These are phyloP conservation scores for Suillus variegatus DNA, from an alignment of 768 basidiomycete species.

Conservation along the genomic window DNA sequence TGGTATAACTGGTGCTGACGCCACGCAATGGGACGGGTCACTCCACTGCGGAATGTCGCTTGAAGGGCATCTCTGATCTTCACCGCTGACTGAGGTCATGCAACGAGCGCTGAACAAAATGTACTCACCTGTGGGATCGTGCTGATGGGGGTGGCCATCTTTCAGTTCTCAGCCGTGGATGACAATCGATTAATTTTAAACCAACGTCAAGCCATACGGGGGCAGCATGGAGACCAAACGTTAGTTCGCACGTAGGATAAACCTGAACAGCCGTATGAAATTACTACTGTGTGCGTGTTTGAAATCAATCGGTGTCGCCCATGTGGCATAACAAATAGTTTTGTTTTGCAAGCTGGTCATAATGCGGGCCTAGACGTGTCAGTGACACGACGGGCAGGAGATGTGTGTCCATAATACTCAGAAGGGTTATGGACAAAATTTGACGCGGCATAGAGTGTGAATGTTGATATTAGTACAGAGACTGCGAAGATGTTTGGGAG, in stretches of 20 bases:
- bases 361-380: neutral
- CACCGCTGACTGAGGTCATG: neutral
- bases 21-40: constrained; percentile 55
- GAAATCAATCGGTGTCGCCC: neutral
- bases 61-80: constrained; percentile 41
- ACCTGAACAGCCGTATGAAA: neutral
- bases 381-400: neutral
- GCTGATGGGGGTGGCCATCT: constrained; percentile 15
- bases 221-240: neutral
- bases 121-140: constrained; percentile 28
- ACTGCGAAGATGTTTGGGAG: no score
- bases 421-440: no score
- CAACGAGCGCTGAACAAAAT: neutral
- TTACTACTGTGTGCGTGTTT: neutral
- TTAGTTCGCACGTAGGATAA: neutral
- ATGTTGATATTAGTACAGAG: no score
- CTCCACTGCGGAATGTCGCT: constrained; percentile 49
- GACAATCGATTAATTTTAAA: neutral
- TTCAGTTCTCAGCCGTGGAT: neutral
- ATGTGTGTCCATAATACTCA: neutral
- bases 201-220: neutral
- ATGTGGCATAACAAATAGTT: neutral
- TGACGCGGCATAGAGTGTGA: no score
- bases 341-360: neutral
- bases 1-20: constrained; percentile 66